phyloP scores from a whole-genome alignment of 148 eudicot genomes.

The Camellia granthamiana region DNA sequence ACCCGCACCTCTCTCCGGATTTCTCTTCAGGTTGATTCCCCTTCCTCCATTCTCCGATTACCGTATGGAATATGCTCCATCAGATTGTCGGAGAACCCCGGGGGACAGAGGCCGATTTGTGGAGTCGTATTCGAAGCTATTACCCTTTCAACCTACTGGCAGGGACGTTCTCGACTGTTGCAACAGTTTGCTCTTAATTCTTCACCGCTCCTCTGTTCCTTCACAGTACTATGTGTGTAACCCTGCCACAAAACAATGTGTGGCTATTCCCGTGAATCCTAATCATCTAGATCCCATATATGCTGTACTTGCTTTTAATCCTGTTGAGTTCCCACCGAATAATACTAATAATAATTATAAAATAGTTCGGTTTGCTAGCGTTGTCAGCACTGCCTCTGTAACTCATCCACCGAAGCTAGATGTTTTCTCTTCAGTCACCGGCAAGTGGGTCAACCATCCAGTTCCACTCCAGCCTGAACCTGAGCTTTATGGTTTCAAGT shows the following conservation, averaged over 20 bases:
- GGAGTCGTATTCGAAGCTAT: not conserved
- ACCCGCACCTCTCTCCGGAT: not conserved
- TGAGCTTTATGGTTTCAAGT: not conserved
- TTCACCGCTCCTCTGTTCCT: not conserved
- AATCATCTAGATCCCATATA: not conserved
- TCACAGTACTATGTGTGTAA: conserved; percentile 10
- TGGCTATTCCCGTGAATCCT: not conserved
- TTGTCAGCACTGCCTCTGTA: not conserved
- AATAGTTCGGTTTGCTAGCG: not conserved
- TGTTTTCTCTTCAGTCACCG: conserved; percentile 15
- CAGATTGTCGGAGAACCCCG: not conserved
- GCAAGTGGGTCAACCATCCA: conserved; percentile 12
- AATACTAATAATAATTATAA: not conserved
- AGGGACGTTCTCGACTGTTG: not conserved
- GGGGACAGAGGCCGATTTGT: not conserved
- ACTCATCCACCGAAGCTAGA: not conserved
- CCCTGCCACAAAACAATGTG: conserved; percentile 20
- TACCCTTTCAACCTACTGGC: not conserved
- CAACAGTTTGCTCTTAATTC: not conserved
- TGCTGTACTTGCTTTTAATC: conserved; percentile 9
- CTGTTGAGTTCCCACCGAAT: not conserved
- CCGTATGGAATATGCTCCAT: not conserved
- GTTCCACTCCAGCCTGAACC: not conserved
- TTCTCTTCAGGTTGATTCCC: not conserved
- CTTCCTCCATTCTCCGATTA: no score